Evolutionary conservation across 2,329 filamentous ascomycete genomes (phyloP).

Genomic region (Colletotrichum neosansevieriae): DNA sequence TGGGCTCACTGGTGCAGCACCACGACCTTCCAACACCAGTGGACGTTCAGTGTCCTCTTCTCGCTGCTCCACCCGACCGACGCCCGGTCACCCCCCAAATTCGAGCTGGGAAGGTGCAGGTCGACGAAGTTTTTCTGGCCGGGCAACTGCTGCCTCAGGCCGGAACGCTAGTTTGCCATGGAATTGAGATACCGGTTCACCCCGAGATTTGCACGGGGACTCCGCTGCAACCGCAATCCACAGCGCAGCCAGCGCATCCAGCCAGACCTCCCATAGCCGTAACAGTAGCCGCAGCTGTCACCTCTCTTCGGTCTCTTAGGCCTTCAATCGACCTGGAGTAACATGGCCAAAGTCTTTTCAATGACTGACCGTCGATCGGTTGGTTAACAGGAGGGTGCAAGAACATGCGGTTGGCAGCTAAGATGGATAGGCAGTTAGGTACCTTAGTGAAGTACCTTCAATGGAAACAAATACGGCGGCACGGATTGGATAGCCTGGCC

Average conservation of each 20-base stretch:
- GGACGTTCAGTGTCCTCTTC: too few species aligned
- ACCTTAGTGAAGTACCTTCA: neutral
- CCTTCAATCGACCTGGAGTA: neutral
- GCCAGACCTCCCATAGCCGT: neutral
- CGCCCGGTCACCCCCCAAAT: slow-evolving; percentile 22
- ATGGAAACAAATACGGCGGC: slow-evolving; percentile 15
- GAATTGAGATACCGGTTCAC: slow-evolving; percentile 42
- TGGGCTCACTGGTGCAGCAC: too few species aligned
- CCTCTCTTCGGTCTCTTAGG: neutral
- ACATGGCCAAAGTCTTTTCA: neutral
- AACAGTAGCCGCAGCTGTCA: neutral
- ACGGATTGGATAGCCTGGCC: slow-evolving; percentile 2
- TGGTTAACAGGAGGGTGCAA: slow-evolving; percentile 19
- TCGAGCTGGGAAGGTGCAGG: slow-evolving; percentile 27
- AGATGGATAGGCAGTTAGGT: neutral
- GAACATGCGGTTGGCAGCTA: neutral
- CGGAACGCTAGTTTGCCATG: slow-evolving; percentile 38
- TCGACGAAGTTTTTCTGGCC: slow-evolving; percentile 30
- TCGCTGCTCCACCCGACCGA: too few species aligned
- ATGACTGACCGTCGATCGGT: neutral
- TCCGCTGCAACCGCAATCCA: slow-evolving; percentile 23
- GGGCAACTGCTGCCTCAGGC: slow-evolving; percentile 41
- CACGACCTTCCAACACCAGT: slow-evolving; percentile 21
- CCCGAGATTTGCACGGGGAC: slow-evolving; percentile 42
- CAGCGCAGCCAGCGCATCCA: neutral